Conservation (phyloP, 192 early-diverging fungal species). For the Entomortierella lignicola region DNA sequence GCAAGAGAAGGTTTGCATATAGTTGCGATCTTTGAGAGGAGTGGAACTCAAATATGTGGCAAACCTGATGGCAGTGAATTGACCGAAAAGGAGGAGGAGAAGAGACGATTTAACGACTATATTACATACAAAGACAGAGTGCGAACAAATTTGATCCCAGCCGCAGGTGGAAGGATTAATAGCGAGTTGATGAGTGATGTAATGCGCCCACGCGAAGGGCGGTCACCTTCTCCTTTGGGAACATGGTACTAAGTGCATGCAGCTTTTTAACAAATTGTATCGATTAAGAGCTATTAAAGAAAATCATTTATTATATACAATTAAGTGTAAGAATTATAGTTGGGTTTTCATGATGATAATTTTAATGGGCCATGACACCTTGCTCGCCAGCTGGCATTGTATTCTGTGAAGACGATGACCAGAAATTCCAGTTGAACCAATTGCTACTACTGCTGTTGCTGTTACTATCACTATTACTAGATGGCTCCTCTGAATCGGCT, state of each 20-base stretch:
- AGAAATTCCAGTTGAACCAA: not conserved
- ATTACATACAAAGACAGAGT: not conserved
- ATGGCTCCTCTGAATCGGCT: not conserved
- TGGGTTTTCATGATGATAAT: too few relatives aligned
- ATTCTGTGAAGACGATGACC: not conserved
- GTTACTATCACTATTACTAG: not conserved
- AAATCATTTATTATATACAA: not conserved
- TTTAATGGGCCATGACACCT: slow-evolving; percentile 11
- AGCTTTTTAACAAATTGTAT: too few relatives aligned
- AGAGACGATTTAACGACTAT: not conserved
- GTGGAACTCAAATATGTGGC: not conserved
- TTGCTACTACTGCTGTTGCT: not conserved
- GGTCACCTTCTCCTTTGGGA: slow-evolving; percentile 31
- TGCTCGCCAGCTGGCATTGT: not conserved
- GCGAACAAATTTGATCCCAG: not conserved
- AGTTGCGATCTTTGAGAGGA: not conserved
- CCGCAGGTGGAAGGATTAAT: slow-evolving; percentile 3
- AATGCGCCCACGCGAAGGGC: slow-evolving; percentile 37
- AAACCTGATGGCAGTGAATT: not conserved
- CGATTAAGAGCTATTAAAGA: too few relatives aligned
- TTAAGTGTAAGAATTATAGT: not conserved
- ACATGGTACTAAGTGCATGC: slow-evolving; percentile 32
- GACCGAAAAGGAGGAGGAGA: not conserved
- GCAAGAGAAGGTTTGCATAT: slow-evolving; percentile 5
- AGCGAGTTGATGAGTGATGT: slow-evolving; percentile 25